Evolutionary conservation across 192 early-diverging fungal species (phyloP).

Genomic region (Obelidium mucronatum): DNA sequence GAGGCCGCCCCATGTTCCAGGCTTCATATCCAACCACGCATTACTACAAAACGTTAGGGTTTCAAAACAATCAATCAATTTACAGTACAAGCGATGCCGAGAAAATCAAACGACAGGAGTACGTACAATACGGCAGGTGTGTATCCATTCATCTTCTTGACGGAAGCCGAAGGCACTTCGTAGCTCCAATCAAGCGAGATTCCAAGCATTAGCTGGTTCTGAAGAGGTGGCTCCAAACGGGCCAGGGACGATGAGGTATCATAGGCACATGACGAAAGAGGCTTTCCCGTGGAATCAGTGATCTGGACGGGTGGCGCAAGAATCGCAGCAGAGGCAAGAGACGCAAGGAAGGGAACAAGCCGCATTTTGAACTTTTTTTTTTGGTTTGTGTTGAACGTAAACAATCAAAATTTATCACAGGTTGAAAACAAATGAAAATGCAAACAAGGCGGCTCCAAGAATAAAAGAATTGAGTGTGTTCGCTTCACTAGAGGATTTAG

Average conservation of each 20-base stretch:
- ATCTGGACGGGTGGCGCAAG: conserved; percentile 25
- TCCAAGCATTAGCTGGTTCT: conserved; percentile 20
- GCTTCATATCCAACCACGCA: conserved; percentile 40
- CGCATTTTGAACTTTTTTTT: too few species aligned
- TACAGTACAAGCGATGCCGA: too few species aligned
- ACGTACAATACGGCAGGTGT: conserved; percentile 36
- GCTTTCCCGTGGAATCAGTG: background rate
- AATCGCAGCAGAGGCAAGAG: background rate
- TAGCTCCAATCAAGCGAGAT: conserved; percentile 35
- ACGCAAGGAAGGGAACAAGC: background rate
- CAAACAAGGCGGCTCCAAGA: too few species aligned
- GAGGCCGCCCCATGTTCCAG: background rate
- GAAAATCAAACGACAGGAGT: background rate
- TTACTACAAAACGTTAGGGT: conserved; percentile 17
- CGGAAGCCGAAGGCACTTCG: conserved; percentile 2
- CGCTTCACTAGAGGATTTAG: too few species aligned
- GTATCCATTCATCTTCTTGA: conserved; percentile 19
- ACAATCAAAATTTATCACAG: too few species aligned
- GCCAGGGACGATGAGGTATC: conserved; percentile 1
- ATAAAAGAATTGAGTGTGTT: too few species aligned
- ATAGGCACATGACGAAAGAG: conserved; percentile 19
- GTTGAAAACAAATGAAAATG: too few species aligned
- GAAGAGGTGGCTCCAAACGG: conserved; percentile 19
- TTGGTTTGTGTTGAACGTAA: too few species aligned
- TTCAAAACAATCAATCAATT: too few species aligned